Evolutionary conservation across 352 stramenopile species (phyloP).

Genomic region (Phytophthora ohioensis): DNA sequence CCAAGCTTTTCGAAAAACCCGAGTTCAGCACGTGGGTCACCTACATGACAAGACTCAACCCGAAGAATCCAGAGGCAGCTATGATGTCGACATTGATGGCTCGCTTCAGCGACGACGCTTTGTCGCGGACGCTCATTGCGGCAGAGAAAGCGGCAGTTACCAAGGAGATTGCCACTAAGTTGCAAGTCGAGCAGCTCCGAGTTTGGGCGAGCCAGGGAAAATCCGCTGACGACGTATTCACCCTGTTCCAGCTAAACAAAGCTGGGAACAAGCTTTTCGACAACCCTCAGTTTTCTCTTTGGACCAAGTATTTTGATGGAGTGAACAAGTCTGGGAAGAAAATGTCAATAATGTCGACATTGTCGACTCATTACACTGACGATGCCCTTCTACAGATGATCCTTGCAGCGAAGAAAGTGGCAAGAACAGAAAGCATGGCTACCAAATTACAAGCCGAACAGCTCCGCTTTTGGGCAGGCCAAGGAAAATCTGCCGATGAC

Average conservation of each 20-base stretch:
- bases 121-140: slow-evolving; percentile 6
- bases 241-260: background rate
- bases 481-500: slow-evolving; percentile 10
- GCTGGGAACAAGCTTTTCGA: background rate
- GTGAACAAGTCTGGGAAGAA: slow-evolving; percentile 4
- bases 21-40: slow-evolving; percentile 5
- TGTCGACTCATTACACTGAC: slow-evolving; percentile 6
- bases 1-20: slow-evolving; percentile 3
- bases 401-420: slow-evolving; percentile 1
- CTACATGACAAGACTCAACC: slow-evolving; percentile 1
- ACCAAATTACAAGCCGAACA: slow-evolving; percentile 13
- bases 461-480: background rate
- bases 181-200: slow-evolving; percentile 10
- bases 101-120: slow-evolving; percentile 3
- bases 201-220: slow-evolving; percentile 1
- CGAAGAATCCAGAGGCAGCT: background rate
- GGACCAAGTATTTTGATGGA: slow-evolving; percentile 17
- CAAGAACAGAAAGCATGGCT: background rate
- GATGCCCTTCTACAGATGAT: slow-evolving; percentile 5
- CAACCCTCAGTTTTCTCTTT: slow-evolving; percentile 10
- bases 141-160: background rate
- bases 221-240: slow-evolving; percentile 6
- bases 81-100: background rate
- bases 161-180: background rate
- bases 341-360: background rate